Evolutionary conservation across 2,329 filamentous ascomycete species (phyloP), one percentile per base, ranked within the genome.

Genomic region (Fusarium equiseti): DNA sequence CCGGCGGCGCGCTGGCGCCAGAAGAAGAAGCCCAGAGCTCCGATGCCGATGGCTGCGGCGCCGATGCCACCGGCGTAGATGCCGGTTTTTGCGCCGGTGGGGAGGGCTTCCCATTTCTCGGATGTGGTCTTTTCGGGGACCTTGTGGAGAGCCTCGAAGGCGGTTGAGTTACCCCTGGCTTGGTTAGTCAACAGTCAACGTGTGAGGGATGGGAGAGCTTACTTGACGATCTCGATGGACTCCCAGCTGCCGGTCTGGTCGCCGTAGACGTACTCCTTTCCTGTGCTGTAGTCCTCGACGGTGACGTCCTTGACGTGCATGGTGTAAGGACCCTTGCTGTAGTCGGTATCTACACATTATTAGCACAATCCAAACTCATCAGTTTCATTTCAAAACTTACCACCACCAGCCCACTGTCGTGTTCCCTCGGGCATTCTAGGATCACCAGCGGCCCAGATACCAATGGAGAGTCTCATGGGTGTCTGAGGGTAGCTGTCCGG

Each of bases 401-500:
- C 75, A 63, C 91, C 91, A 58, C 91, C 91, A 61, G 91, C 91
- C 91, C 91, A 93, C 59, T 89, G 82, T 54, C 91, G 87, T 3
- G 89, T 91, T 15, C 86, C 84, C 53, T 85, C 45, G 44, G 86
- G 79, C 76, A 90, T 78, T 43, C 81, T 76, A 8, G 88, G 81
- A 69, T 92, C 85, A 66, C 90, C 85, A 59, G 88, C 85, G 54
- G 90, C 87, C 86, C 89, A 91, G 72, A 91, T 90, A 57, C 91
- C 90, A 20, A 93, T 76, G 55, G 88, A 89, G 52, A 93, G 79
- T 53, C 88, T 88, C 89, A 92, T 91, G 2, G 92, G 92, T 0
- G 92, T 94, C 77, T 95, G 92, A 0, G 92, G 92, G 78, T 88
- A 95, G 77, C 87, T 87, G 52, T 86, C 78, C 15, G 89, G 89